Evolutionary conservation across 1,284 basidiomycete species (phyloP).

Genomic region (Pseudomicrostroma phylloplanum): DNA sequence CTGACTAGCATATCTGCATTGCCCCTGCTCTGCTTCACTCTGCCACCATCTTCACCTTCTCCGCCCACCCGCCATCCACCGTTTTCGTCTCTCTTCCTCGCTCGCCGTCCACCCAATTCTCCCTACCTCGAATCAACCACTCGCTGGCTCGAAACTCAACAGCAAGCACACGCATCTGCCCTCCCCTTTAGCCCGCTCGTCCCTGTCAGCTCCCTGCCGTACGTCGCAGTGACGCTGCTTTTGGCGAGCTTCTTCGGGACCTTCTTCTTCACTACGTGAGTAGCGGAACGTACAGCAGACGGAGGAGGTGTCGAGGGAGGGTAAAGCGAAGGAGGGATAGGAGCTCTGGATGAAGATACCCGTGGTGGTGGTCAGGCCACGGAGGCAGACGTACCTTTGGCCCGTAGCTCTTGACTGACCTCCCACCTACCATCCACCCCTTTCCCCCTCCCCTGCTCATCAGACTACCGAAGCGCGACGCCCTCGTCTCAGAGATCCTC

Average conservation of each 20-base stretch:
- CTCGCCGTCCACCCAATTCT: background rate
- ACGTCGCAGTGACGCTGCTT: slow-evolving; percentile 30
- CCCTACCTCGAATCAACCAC: slow-evolving; percentile 15
- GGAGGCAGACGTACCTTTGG: too few species aligned
- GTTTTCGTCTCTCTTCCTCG: background rate
- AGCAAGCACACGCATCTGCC: slow-evolving; percentile 15
- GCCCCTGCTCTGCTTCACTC: background rate
- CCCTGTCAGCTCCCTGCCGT: slow-evolving; percentile 26
- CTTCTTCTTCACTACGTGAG: slow-evolving; percentile 43
- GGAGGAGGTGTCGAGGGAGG: slow-evolving; percentile 3
- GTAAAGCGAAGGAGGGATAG: too few species aligned
- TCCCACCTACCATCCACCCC: background rate
- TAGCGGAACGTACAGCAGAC: background rate
- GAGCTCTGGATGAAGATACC: too few species aligned
- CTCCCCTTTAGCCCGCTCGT: slow-evolving; percentile 23
- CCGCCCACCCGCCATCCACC: background rate
- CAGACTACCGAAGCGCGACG: slow-evolving; percentile 28
- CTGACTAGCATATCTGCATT: background rate
- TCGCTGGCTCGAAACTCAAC: slow-evolving; percentile 7
- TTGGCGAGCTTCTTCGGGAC: slow-evolving; percentile 30
- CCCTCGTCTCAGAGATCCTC: slow-evolving; percentile 22
- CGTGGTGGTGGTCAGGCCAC: too few species aligned
- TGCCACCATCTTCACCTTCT: too few species aligned
- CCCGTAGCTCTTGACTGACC: background rate
- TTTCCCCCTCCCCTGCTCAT: background rate